Evolutionary conservation across 78 protist species (phyloP), one percentile per base, ranked within the genome.

Genomic region (Bigelowiella natans): DNA sequence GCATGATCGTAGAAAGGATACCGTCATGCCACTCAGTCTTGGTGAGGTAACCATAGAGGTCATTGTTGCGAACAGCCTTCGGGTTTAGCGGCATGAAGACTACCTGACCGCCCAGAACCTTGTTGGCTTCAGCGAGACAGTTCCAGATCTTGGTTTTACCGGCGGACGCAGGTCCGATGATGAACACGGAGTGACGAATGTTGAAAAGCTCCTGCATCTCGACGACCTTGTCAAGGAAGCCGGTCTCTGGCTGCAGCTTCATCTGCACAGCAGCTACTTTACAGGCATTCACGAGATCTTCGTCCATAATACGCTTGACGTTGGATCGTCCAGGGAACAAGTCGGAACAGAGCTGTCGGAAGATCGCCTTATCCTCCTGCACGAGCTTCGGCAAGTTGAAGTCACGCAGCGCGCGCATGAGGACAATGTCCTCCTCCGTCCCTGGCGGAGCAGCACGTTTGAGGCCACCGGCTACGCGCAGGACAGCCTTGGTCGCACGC

Each of bases 401-500:
- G 92, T 96, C 98, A 34, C 98, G 94, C 39, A 96, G 92, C 0
- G 97, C 98, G 1, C 96, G 90, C 96, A 94, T 92, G 34, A 96
- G 95, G 2, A 95, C 88, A 31, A 36, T 30, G 90, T 94, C 94
- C 88, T 94, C 96, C 88, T 91, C 93, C 1, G 88, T 18, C 83
- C 83, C 39, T 29, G 39, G 39, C 2, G 96, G 96, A 36, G 95
- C 96, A n/a, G 90, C 93, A 0, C 98, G 92, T 91, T 93, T 93
- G 82, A 96, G 89, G 1, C 95, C 63, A 26, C 98, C 98, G 3
- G 97, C 98, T 0, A 95, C 93, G 38, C 92, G 95, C 3, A 95
- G 94, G 87, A 96, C 96, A 1, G 96, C 92, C 88, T 95, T 96
- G 92, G 96, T 95, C 39, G 98, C 97, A 31, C 98, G 94, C 7